Conservation (phyloP, 768 basidiomycete species). For the Mycena rebaudengoi region DNA sequence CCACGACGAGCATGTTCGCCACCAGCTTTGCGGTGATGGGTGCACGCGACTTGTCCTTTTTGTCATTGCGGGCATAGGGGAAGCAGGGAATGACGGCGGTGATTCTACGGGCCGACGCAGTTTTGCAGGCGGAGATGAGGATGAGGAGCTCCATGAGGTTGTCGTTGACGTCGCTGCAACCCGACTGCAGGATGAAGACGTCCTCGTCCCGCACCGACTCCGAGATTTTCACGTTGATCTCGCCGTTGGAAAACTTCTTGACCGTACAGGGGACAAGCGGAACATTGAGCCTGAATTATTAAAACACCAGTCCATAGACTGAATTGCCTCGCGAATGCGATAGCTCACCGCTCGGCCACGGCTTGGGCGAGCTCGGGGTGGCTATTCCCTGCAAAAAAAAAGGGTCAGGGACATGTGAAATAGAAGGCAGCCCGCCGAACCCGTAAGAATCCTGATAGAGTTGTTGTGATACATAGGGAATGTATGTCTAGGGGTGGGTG, state of each 20-base stretch:
- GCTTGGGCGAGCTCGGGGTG: slow-evolving; percentile 96
- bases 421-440: slow-evolving; percentile 45
- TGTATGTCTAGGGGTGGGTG: not conserved
- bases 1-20: slow-evolving; percentile 96
- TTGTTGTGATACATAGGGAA: slow-evolving; percentile 80
- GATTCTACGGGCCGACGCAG: slow-evolving; percentile 92
- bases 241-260: slow-evolving; percentile 93
- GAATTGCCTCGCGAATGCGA: slow-evolving; percentile 51
- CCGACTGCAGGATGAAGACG: slow-evolving; percentile 97
- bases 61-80: slow-evolving; percentile 96
- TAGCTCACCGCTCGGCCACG: slow-evolving; percentile 96
- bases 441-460: slow-evolving; percentile 78
- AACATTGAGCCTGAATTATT: slow-evolving; percentile 80
- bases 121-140: slow-evolving; percentile 97
- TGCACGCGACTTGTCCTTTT: slow-evolving; percentile 95
- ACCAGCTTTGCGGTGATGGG: slow-evolving; percentile 99
- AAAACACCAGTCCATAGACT: slow-evolving; percentile 61
- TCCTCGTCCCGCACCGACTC: slow-evolving; percentile 98
- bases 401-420: not conserved
- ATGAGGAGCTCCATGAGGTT: slow-evolving; percentile 99
- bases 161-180: slow-evolving; percentile 91
- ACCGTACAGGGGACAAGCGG: slow-evolving; percentile 87
- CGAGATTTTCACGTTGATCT: slow-evolving; percentile 93
- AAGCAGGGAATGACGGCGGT: slow-evolving; percentile 99
- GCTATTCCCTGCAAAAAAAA: slow-evolving; percentile 77